A percentile compares a stretch with the other conserved stretches of the same genome.
Conservation (phyloP, 2,329 filamentous ascomycete species). For the Diplodia mutila region DNA sequence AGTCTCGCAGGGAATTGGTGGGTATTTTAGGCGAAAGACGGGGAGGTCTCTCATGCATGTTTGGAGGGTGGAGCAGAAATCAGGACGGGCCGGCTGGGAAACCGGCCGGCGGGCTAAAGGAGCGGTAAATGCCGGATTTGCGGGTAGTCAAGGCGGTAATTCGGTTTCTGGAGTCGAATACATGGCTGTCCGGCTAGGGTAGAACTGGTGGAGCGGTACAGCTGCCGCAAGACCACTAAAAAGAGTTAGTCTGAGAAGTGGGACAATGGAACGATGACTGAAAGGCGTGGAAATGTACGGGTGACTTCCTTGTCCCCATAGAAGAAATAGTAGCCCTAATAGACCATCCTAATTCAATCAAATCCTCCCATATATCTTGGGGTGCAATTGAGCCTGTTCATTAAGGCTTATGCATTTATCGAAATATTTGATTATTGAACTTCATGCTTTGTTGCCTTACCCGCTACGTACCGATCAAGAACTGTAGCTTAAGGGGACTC, state of each 20-base stretch:
- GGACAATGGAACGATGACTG: not conserved
- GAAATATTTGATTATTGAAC: too few species aligned
- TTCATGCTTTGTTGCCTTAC: too few species aligned
- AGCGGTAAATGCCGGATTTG: conserved; percentile 66
- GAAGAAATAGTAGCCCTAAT: too few species aligned
- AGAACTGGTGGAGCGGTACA: not conserved
- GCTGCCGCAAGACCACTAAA: not conserved
- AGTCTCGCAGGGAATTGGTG: not conserved
- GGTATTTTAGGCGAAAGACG: not conserved
- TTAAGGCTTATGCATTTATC: too few species aligned
- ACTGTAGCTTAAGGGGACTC: too few species aligned
- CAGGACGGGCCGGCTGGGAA: conserved; percentile 80
- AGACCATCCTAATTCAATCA: too few species aligned
- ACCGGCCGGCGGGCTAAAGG: conserved; percentile 68
- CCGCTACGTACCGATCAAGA: too few species aligned
- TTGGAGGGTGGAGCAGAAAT: conserved; percentile 63
- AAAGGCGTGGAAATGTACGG: not conserved
- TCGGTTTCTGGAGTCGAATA: not conserved
- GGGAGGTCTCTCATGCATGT: conserved; percentile 52
- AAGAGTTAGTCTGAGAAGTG: not conserved
- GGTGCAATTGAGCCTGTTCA: too few species aligned
- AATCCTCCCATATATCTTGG: too few species aligned
- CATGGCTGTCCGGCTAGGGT: not conserved
- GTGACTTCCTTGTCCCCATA: not conserved
- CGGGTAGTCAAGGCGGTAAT: conserved; percentile 48